Evolutionary conservation across 164 flowering plant genomes (phyloP).

Genomic region (Malania oleifera): DNA sequence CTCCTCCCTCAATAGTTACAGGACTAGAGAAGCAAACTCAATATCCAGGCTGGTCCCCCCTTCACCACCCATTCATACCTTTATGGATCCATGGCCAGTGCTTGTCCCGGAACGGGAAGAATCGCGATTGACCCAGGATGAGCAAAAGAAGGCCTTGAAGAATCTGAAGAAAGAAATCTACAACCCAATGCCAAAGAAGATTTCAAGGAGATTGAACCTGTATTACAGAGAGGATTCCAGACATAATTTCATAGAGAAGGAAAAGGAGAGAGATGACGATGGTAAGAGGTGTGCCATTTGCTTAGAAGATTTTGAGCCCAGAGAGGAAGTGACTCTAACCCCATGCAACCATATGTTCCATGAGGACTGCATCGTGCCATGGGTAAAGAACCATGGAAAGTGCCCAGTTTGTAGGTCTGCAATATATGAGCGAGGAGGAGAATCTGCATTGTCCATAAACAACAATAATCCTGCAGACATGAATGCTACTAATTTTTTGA

Average conservation of each 20-base stretch:
- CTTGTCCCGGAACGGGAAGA: constrained; percentile 9
- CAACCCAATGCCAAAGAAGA: constrained; percentile 28
- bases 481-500: neutral
- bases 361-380: constrained; percentile 64
- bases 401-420: constrained; percentile 75
- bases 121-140: constrained; percentile 27
- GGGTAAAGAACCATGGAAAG: constrained; percentile 62
- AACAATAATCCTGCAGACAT: neutral
- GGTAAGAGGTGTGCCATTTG: constrained; percentile 68
- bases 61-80: too few relatives aligned
- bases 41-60: too few relatives aligned
- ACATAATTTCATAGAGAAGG: constrained; percentile 3
- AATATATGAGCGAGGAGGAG: constrained; percentile 18
- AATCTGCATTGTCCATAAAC: constrained; percentile 5
- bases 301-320: constrained; percentile 71
- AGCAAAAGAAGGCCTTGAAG: constrained; percentile 31
- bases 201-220: constrained; percentile 22
- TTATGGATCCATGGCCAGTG: constrained; percentile 3
- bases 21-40: too few relatives aligned
- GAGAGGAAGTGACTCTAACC: constrained; percentile 50
- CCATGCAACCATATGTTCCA: constrained; percentile 97
- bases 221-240: constrained; percentile 34
- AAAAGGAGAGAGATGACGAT: constrained; percentile 33
- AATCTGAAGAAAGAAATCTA: constrained; percentile 46
- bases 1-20: too few relatives aligned